These are phyloP conservation scores for Cudoniella acicularis DNA, from an alignment of 495 filamentous ascomycete genomes.

Conservation along the genomic window DNA sequence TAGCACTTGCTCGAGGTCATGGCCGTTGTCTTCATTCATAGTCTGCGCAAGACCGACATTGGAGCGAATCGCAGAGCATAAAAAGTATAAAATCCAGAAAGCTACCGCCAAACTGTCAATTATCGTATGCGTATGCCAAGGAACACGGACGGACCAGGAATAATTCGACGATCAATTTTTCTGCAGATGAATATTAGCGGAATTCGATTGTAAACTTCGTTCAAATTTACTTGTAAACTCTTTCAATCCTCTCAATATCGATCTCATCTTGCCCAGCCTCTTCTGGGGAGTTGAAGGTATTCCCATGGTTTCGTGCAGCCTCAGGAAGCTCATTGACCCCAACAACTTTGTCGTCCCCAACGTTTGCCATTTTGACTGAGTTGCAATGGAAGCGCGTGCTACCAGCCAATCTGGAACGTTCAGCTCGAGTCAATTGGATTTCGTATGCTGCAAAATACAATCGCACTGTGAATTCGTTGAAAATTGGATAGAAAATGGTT, in stretches of 20 bases:
- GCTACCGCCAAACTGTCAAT: slow-evolving; percentile 39
- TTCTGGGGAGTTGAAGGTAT: slow-evolving; percentile 12
- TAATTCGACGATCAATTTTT: slow-evolving; percentile 80
- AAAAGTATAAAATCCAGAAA: slow-evolving; percentile 91
- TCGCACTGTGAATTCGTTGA: neutral
- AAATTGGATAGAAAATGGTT: neutral
- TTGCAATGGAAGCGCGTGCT: slow-evolving; percentile 52
- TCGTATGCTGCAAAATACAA: neutral
- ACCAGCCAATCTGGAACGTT: slow-evolving; percentile 27
- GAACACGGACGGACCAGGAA: slow-evolving; percentile 46
- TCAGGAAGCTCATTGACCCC: neutral
- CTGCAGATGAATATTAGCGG: slow-evolving; percentile 27
- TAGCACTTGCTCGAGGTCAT: slow-evolving; percentile 67
- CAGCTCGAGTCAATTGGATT: neutral
- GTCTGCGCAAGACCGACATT: slow-evolving; percentile 90
- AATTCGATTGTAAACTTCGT: neutral
- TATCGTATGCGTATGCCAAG: neutral
- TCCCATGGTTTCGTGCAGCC: neutral
- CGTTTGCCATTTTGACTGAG: slow-evolving; percentile 33
- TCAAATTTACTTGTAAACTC: slow-evolving; percentile 54
- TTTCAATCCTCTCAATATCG: slow-evolving; percentile 54
- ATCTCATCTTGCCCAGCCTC: slow-evolving; percentile 29
- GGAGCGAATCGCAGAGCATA: slow-evolving; percentile 85
- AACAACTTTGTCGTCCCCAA: slow-evolving; percentile 13
- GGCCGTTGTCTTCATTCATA: slow-evolving; percentile 67